phyloP scores from a whole-genome alignment of 441 rosid genomes.

The Francoa sonchifolia region DNA sequence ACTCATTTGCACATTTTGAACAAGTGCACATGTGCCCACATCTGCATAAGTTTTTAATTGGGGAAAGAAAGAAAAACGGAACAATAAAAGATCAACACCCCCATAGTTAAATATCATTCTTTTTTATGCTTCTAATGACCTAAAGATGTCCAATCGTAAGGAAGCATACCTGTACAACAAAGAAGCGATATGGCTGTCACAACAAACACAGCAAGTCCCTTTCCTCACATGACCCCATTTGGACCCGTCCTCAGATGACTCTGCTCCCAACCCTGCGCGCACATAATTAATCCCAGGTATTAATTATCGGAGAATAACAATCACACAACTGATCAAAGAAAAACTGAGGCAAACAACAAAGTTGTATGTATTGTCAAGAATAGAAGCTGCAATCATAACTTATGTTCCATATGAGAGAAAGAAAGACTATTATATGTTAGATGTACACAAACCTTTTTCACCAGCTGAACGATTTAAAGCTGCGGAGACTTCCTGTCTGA shows the following conservation, averaged over 20 bases:
- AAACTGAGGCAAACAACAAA: too few relatives aligned
- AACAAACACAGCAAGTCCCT: constrained; percentile 92
- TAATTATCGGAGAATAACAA: neutral
- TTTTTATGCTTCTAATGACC: neutral
- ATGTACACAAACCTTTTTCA: constrained; percentile 41
- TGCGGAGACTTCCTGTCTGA: constrained; percentile 95
- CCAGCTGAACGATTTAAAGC: constrained; percentile 66
- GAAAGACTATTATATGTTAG: neutral
- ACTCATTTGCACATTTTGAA: constrained; percentile 82
- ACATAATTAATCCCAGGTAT: too few relatives aligned
- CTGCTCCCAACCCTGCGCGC: constrained; percentile 48
- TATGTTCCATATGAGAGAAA: neutral
- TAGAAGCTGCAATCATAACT: neutral
- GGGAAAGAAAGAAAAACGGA: neutral
- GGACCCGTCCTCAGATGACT: constrained; percentile 77
- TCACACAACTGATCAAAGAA: too few relatives aligned
- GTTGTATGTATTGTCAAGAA: too few relatives aligned
- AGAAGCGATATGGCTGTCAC: constrained; percentile 87
- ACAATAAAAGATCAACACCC: neutral
- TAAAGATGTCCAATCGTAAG: neutral
- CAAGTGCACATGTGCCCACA: constrained; percentile 99
- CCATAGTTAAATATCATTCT: neutral
- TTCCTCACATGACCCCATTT: constrained; percentile 79
- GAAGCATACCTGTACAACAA: constrained; percentile 68
- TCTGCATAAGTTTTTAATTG: constrained; percentile 25